Conservation (phyloP, 2,329 filamentous ascomycete genomes). For the Penicillium occitanis region DNA sequence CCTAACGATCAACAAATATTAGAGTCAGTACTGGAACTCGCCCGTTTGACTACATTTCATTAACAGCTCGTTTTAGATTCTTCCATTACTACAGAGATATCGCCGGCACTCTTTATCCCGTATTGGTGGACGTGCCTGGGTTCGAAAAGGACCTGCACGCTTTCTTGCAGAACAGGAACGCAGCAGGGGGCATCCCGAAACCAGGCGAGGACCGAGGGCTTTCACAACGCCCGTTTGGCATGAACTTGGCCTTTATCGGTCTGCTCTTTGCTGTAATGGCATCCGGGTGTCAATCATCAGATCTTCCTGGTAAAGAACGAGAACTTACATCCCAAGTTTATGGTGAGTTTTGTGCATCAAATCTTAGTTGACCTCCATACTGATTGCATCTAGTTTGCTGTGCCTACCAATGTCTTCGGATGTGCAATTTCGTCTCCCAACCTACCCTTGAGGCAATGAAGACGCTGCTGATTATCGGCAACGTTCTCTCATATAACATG, state of each 20-base stretch:
- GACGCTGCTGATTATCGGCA: slow-evolving; percentile 61
- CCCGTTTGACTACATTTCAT: not conserved
- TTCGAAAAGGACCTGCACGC: slow-evolving; percentile 57
- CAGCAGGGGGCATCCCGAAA: slow-evolving; percentile 44
- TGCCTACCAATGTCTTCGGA: slow-evolving; percentile 63
- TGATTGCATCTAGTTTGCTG: slow-evolving; percentile 55
- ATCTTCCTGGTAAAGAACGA: slow-evolving; percentile 57
- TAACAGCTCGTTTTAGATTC: slow-evolving; percentile 39
- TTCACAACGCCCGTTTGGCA: slow-evolving; percentile 59
- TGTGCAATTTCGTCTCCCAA: slow-evolving; percentile 64
- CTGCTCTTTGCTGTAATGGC: slow-evolving; percentile 63
- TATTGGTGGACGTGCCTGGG: slow-evolving; percentile 55
- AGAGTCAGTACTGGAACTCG: slow-evolving; percentile 29
- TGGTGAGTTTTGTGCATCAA: slow-evolving; percentile 38
- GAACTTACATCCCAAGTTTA: slow-evolving; percentile 65
- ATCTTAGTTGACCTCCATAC: slow-evolving; percentile 18
- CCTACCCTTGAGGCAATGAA: slow-evolving; percentile 62
- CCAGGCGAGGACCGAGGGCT: slow-evolving; percentile 41
- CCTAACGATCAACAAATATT: slow-evolving; percentile 59
- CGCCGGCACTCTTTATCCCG: slow-evolving; percentile 61
- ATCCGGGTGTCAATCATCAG: slow-evolving; percentile 61
- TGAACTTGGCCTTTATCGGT: slow-evolving; percentile 59
- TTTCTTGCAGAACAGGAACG: slow-evolving; percentile 54
- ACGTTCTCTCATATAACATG: slow-evolving; percentile 63
- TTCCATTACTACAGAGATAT: slow-evolving; percentile 60